Base-by-base conservation (phyloP, 139 green algal species). In the Picochlorum sp. region DNA sequence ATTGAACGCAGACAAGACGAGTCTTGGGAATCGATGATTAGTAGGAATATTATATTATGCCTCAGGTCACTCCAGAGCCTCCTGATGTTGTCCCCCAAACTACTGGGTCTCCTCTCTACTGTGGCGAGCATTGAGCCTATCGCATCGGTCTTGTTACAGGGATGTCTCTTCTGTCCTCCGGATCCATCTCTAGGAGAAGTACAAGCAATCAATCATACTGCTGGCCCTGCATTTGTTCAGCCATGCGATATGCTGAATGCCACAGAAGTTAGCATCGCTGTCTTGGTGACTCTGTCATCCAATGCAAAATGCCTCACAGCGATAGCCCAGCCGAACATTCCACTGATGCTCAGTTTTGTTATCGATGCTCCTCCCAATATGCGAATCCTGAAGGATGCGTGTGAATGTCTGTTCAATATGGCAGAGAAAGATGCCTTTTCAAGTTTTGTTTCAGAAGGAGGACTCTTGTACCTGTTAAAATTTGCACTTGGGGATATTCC, bases 81-180 rank as follows among this genome's bases (percentile, higher is more conserved):
- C 56, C 65, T 96, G 55, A 76, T 88, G 11, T 59, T 47, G 2
- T 66, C 80, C 31, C 83, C 88, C 9, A 71, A 74, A 18, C 73
- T 95, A 66, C 71, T 90, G 57, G 86, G 80, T 8, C 63, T 95
- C 60, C 64, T 95, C 62, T 74, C 83, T 13, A 83, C 78, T 6
- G 63, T 65, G 1, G 70, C 78, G 10, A 82, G 87, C 1, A 49
- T 95, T 9, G 75, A 81, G 9, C 87, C 89, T 1, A 62, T 96
- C n/a, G 67, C 89, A 11, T 74, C 75, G 10, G 84, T 76, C 60
- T 69, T 95, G 34, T 69, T 69, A 41, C 34, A 41, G 34, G 34
- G 34, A 41, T 41, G 34, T 41, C 34, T 41, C 2, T 41, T 41
- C 34, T 41, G 34, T 41, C 8, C 34, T 11, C 34, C 34, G 2